Conservation (phyloP, 345 rosid genomes). For the Gossypium herbaceum region DNA sequence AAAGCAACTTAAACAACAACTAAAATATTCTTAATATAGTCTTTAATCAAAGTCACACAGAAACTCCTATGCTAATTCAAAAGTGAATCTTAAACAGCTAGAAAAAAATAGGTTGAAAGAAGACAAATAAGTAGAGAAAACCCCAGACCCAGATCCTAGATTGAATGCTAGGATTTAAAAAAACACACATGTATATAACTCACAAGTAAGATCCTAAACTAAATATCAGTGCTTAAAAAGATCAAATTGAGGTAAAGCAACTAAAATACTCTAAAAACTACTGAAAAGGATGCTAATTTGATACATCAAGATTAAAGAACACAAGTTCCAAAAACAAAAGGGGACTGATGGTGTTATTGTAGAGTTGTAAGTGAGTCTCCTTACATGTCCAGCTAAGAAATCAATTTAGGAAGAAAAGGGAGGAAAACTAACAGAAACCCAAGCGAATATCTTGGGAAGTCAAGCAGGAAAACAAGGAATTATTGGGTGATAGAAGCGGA, state of each 20-base stretch:
- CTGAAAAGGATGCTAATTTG: background rate
- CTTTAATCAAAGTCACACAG: background rate
- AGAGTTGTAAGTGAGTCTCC: background rate
- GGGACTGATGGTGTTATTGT: background rate
- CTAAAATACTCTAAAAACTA: background rate
- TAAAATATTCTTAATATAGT: no score
- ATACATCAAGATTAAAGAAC: conserved; percentile 11
- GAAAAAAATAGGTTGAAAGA: background rate
- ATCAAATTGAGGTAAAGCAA: background rate
- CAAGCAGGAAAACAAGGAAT: background rate
- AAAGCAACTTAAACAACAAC: background rate
- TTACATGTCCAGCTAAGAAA: conserved; percentile 10
- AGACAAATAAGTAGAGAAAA: background rate
- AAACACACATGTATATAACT: background rate
- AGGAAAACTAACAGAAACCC: background rate
- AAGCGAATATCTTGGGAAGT: background rate
- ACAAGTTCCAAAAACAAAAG: background rate
- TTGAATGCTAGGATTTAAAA: background rate
- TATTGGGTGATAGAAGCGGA: background rate
- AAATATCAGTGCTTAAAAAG: background rate
- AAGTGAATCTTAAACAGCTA: background rate
- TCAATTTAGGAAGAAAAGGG: conserved; percentile 7
- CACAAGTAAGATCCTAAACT: background rate
- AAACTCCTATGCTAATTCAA: background rate
- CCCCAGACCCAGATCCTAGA: background rate